A percentile compares a stretch with the other conserved stretches of the same genome.
Conservation (phyloP, 2,329 filamentous ascomycete genomes). For the Thelonectria rubi region DNA sequence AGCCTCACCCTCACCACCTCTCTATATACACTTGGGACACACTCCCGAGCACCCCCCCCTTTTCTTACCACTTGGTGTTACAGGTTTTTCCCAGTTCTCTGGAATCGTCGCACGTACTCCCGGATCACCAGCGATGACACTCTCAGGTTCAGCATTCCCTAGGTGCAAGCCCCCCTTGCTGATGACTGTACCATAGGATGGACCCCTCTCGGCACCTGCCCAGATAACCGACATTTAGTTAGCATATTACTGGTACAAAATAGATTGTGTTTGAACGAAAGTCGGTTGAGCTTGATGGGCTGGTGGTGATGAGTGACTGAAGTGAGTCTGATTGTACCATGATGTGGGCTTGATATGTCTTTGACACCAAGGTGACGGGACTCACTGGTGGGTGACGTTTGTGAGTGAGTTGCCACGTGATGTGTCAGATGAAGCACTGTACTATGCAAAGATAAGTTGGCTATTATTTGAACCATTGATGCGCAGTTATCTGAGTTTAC, state of each 20-base stretch:
- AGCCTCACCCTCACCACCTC: not conserved
- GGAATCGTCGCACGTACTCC: slow-evolving; percentile 28
- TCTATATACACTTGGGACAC: slow-evolving; percentile 6
- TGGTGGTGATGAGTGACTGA: not conserved
- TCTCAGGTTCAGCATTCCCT: slow-evolving; percentile 43
- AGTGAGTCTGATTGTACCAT: not conserved
- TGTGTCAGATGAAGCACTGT: no score
- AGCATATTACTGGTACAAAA: slow-evolving; percentile 24
- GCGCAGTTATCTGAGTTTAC: no score
- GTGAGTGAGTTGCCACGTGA: not conserved
- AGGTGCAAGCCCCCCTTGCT: slow-evolving; percentile 40
- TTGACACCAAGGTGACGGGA: no score
- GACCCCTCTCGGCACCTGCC: slow-evolving; percentile 35
- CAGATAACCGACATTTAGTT: slow-evolving; percentile 28
- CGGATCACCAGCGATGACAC: slow-evolving; percentile 31
- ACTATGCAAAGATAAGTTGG: no score
- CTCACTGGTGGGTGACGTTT: no score
- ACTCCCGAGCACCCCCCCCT: slow-evolving; percentile 1
- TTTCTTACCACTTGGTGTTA: slow-evolving; percentile 42
- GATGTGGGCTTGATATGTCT: not conserved
- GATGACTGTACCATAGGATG: slow-evolving; percentile 46
- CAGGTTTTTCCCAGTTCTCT: slow-evolving; percentile 36
- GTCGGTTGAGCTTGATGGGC: no score
- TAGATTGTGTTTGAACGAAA: slow-evolving; percentile 23
- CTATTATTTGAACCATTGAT: no score